These are phyloP conservation scores for Lasiodiplodia gonubiensis DNA, from an alignment of 2,329 filamentous ascomycete species.

Conservation along the genomic window DNA sequence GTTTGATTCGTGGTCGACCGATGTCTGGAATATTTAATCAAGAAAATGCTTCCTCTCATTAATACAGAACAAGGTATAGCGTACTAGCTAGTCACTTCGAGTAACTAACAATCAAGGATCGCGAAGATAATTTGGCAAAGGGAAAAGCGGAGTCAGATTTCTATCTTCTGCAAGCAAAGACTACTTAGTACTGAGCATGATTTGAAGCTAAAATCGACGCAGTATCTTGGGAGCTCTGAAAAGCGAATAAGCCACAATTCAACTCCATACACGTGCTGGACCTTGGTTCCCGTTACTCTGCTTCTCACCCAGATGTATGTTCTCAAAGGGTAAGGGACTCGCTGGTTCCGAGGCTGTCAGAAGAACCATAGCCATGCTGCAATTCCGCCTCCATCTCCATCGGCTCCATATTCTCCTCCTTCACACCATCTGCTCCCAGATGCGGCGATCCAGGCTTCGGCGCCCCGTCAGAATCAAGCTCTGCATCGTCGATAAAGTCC, in stretches of 20 bases:
- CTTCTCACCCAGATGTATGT: neutral
- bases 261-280: neutral
- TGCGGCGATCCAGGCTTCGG: neutral
- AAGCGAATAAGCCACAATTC: neutral
- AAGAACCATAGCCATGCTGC: neutral
- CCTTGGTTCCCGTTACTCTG: neutral
- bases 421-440: neutral
- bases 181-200: neutral
- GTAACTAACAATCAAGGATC: neutral
- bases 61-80: neutral
- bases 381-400: neutral
- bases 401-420: neutral
- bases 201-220: neutral
- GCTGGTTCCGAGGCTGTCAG: neutral
- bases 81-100: neutral
- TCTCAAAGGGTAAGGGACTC: neutral
- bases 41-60: neutral
- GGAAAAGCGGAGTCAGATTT: neutral
- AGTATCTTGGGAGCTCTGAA: neutral
- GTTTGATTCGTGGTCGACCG: neutral
- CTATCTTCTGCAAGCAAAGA: neutral
- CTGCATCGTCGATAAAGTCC: conserved; percentile 6
- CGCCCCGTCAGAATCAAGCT: neutral
- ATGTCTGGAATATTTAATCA: neutral
- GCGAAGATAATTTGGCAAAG: neutral